Conservation (phyloP, 1,284 basidiomycete genomes). For the Kalmanozyma brasiliensis region DNA sequence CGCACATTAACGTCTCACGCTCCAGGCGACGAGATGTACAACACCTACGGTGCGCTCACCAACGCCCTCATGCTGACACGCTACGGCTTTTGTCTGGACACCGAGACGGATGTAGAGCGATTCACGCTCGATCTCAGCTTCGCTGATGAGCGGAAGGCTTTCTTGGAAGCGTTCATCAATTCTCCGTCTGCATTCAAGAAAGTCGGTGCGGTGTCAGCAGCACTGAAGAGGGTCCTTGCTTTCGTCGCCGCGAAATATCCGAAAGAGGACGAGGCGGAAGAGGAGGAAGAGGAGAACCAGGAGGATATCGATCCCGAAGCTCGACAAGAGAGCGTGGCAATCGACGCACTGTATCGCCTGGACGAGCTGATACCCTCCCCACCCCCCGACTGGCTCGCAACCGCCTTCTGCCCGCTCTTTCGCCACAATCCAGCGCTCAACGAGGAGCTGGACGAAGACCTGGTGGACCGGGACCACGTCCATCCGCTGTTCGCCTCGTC, state of each 20-base stretch:
- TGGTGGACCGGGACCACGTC: constrained; percentile 22
- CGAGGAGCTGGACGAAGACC: constrained; percentile 20
- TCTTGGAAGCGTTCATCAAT: constrained; percentile 11
- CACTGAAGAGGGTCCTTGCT: not conserved
- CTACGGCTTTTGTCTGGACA: constrained; percentile 62
- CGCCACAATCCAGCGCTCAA: not conserved
- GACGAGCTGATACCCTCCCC: not conserved
- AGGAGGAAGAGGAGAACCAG: not conserved
- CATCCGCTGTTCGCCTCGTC: constrained; percentile 33
- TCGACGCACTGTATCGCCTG: constrained; percentile 7
- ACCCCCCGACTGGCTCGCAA: not conserved
- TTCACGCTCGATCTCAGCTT: constrained; percentile 49
- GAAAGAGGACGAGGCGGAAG: constrained; percentile 1
- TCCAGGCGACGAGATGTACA: constrained; percentile 43
- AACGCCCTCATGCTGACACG: constrained; percentile 56
- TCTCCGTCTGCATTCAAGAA: not conserved
- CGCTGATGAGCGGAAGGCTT: constrained; percentile 20
- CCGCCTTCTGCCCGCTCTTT: constrained; percentile 14
- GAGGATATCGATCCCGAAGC: not conserved
- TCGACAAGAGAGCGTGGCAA: not conserved
- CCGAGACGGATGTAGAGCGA: constrained; percentile 56
- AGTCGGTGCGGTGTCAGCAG: not conserved
- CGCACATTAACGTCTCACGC: constrained; percentile 23
- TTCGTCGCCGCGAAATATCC: constrained; percentile 1
- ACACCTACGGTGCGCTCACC: constrained; percentile 59